Base-by-base conservation (phyloP, 768 basidiomycete species). In the Tulasnella sp. region DNA sequence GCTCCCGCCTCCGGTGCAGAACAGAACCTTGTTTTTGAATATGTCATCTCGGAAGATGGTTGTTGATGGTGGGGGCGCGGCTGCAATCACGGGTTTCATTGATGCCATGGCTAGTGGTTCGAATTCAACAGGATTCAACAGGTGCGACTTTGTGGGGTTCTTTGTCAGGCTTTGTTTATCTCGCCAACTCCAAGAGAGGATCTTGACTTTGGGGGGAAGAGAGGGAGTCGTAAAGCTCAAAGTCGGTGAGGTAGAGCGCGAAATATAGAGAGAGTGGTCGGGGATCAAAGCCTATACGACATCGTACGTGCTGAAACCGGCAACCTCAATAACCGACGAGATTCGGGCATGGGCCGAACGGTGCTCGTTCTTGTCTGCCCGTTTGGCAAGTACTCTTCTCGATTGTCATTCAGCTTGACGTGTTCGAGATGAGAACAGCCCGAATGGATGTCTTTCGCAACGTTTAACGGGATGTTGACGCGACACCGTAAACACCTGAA, bases 1-100 rank as follows among this genome's bases (percentile, higher is more conserved):
- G 80, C 94, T 94, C 2, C 93, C 93, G 21, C 95, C 96, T 48
- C 96, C 96, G 0, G 96, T 97, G 86, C 93, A 95, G 86, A 95
- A 94, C 5, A 94, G 87, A 31, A 97, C 94, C 84, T 97, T 98
- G 80, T 93, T 95, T 81, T 91, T 90, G 90, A 97, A 97, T 40
- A 98, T 88, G 81, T 94, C 92, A 1, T 86, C 85, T 85, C 74
- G 86, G 85, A 86, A 79, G n/a, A 79, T 40, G 19, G 1, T 24
- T 21, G 78, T 79, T 14, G 78, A 79, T 18, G 42, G 78, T 9
- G 71, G 46, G 2, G 78, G 38, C 14, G 78, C 71, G 39, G 78
- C 40, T 31, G 78, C 78, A 36, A 56, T 39, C 14, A 79, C 68
- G 18, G 8, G 31, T 52, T 79, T 4, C 12, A 39, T 68, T 48